A percentile compares a stretch with the other conserved stretches of the same genome.
These are phyloP conservation scores for Xylaria sp. DNA, from an alignment of 2,329 filamentous ascomycete genomes.

Conservation along the genomic window DNA sequence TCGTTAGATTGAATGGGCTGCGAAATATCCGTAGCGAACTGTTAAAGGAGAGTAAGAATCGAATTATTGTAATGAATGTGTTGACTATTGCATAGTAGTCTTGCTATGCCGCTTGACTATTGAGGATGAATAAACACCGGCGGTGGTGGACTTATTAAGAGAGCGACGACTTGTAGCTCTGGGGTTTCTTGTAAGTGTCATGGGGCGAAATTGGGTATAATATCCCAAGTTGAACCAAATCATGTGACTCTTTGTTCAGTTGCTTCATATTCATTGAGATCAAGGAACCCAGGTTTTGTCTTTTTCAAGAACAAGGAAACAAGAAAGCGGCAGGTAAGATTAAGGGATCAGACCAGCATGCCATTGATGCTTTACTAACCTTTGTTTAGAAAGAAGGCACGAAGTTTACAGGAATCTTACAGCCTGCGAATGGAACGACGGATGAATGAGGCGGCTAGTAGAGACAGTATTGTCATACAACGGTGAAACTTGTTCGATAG, in stretches of 20 bases:
- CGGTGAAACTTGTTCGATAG: slow-evolving; percentile 40
- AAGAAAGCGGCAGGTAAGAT: slow-evolving; percentile 7
- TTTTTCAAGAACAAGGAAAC: slow-evolving; percentile 3
- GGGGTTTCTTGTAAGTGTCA: slow-evolving; percentile 16
- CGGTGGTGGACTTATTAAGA: not conserved
- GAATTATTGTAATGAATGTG: slow-evolving; percentile 33
- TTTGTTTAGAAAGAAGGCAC: slow-evolving; percentile 31
- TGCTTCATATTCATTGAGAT: slow-evolving; percentile 11
- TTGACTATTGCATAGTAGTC: slow-evolving; percentile 25
- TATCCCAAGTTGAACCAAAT: not conserved
- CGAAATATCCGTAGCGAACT: not conserved
- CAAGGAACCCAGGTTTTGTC: slow-evolving; percentile 5
- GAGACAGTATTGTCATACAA: slow-evolving; percentile 43
- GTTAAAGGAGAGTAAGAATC: slow-evolving; percentile 29
- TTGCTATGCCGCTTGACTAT: slow-evolving; percentile 3
- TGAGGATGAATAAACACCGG: not conserved
- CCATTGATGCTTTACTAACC: slow-evolving; percentile 24
- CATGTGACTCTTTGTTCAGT: slow-evolving; percentile 20
- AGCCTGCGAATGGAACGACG: slow-evolving; percentile 33
- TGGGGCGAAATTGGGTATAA: slow-evolving; percentile 13
- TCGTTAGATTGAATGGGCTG: slow-evolving; percentile 17
- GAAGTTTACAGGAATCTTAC: slow-evolving; percentile 31
- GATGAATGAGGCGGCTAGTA: slow-evolving; percentile 25
- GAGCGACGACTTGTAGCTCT: slow-evolving; percentile 19
- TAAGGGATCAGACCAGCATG: slow-evolving; percentile 10